Percentiles rank a stretch among this genome's conserved stretches.
These are phyloP conservation scores for Ochetophila trinervis DNA, from an alignment of 306 rosid genomes.

Conservation along the genomic window DNA sequence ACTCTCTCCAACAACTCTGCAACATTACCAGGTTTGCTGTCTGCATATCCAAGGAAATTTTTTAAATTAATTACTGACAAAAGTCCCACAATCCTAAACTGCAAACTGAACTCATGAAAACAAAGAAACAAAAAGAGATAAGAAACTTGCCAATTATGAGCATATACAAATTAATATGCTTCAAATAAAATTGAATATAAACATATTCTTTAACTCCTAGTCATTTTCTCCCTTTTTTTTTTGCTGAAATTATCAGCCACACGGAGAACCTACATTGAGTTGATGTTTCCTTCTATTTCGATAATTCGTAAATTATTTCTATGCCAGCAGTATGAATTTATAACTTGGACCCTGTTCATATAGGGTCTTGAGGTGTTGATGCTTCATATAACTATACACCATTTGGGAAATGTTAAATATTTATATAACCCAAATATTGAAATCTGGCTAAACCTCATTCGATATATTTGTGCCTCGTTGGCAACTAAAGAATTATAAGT, in stretches of 20 bases:
- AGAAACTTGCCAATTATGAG: not conserved
- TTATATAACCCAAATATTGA: too few relatives aligned
- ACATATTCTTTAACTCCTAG: conserved; percentile 9
- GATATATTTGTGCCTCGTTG: too few relatives aligned
- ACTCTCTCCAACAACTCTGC: conserved; percentile 83
- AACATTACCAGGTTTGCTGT: conserved; percentile 60
- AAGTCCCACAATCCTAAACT: conserved; percentile 7
- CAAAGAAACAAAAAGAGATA: not conserved
- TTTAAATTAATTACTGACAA: conserved; percentile 12
- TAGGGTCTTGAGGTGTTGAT: too few relatives aligned
- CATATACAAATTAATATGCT: conserved; percentile 5
- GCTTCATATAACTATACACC: too few relatives aligned
- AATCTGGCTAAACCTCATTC: too few relatives aligned
- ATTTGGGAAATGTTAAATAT: too few relatives aligned
- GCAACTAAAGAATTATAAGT: too few relatives aligned
- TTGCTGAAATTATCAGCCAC: not conserved
- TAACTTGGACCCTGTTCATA: not conserved
- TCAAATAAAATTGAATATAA: not conserved
- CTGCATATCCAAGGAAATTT: conserved; percentile 30
- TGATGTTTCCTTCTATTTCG: too few relatives aligned
- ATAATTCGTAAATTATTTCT: not conserved
- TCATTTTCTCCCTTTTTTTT: conserved; percentile 8
- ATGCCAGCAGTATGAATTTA: not conserved
- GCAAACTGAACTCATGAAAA: conserved; percentile 9
- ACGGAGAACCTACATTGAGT: too few relatives aligned